Base-by-base conservation (phyloP, 768 basidiomycete species). In the Termitomyces sp. region DNA sequence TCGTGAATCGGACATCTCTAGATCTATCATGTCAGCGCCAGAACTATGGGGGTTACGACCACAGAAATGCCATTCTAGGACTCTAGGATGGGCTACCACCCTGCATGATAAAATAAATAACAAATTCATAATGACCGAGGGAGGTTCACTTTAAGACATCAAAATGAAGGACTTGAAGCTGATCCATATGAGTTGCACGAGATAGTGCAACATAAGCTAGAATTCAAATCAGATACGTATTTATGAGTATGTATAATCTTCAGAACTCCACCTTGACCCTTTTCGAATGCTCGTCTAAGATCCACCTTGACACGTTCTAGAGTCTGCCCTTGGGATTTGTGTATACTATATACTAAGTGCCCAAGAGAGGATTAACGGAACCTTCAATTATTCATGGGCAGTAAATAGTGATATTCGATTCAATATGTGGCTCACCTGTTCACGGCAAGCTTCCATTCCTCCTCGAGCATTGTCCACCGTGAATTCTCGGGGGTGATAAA, bases 271-370 rank as follows among this genome's bases (percentile, higher is more conserved):
- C 88, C 87, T 83, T 91, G 85, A 5, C 88, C 88, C 54, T 81
- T 86, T 66, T 89, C 94, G 70, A 96, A 96, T 1, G 83, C 86
- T 38, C 80, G 77, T 55, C 73, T 66, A 25, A 95, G 77, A 63
- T 94, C 85, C 3, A 94, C 88, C 56, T 85, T 88, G 53, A 94
- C 91, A 46, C 91, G 77, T 49, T 91, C 83, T 42, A 96, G 71
- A 0, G 94, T 95, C 67, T 94, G 93, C 0, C 94, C 94, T 66
- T 96, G 94, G 5, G 87, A 88, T 65, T 95, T 95, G 71, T 94
- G 91, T n/a, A n/a, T n/a, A n/a, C n/a, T n/a, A n/a, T 32, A 94
- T 85, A 45, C 86, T 88, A 65, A 94, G 75, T 0, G 92, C 91
- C 89, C 91, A 94, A 0, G 93, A 86, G 16, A 93, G 77, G 46